A percentile compares a stretch with the other conserved stretches of the same genome.
phyloP scores from a whole-genome alignment of 768 basidiomycete genomes.

The Boletus rubroflammeus region DNA sequence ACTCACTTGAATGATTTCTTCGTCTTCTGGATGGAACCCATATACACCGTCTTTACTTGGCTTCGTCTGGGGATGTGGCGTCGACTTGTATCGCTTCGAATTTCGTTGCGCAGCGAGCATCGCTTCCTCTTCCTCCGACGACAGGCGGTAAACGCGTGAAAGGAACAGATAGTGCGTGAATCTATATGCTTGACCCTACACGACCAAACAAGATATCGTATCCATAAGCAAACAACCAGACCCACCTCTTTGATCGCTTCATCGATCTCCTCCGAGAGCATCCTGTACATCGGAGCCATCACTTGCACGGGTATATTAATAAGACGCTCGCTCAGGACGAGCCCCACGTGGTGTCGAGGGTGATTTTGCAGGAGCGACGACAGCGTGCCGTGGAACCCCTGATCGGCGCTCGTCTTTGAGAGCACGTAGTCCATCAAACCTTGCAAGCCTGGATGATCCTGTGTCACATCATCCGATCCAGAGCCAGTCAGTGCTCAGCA shows the following conservation, averaged over 20 bases:
- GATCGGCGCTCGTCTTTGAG: conserved; percentile 49
- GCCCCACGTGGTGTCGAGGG: conserved; percentile 56
- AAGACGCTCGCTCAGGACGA: conserved; percentile 83
- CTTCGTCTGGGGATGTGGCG: conserved; percentile 10
- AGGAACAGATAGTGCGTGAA: conserved; percentile 77
- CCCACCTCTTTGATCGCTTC: conserved; percentile 65
- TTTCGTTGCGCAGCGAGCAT: conserved; percentile 40
- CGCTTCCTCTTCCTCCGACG: conserved; percentile 61
- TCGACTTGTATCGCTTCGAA: conserved; percentile 37
- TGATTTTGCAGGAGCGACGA: conserved; percentile 35
- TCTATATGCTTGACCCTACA: conserved; percentile 54
- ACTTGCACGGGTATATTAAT: conserved; percentile 96
- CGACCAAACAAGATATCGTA: not conserved
- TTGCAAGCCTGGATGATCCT: conserved; percentile 72
- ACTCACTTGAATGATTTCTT: conserved; percentile 58
- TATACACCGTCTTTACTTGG: conserved; percentile 51
- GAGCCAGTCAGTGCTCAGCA: too few species aligned
- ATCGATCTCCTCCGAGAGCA: conserved; percentile 82
- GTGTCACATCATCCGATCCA: not conserved
- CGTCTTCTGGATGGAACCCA: conserved; percentile 86
- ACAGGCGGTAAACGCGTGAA: conserved; percentile 74
- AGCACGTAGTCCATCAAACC: conserved; percentile 70
- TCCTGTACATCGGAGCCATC: conserved; percentile 86
- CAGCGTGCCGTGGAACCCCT: conserved; percentile 50
- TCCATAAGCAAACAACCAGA: conserved; percentile 13